These are phyloP conservation scores for Arbutus unedo DNA, from an alignment of 148 eudicot species.

Conservation along the genomic window DNA sequence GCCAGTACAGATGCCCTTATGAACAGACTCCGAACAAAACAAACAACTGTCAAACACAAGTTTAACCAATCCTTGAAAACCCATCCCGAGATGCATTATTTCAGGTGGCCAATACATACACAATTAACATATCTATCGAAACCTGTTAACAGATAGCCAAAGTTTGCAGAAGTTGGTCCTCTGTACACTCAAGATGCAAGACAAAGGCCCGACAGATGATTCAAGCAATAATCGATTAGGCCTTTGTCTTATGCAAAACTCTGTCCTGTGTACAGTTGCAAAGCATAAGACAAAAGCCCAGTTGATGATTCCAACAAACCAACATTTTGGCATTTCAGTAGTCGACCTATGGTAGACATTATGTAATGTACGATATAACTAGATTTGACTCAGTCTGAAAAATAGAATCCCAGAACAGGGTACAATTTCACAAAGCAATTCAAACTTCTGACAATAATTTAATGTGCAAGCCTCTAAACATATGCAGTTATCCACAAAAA, in stretches of 20 bases:
- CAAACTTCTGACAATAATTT: background rate
- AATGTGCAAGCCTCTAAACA: background rate
- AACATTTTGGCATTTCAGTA: no score
- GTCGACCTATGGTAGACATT: no score
- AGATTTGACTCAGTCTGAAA: background rate
- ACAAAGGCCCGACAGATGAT: background rate
- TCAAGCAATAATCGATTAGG: background rate
- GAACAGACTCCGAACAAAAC: background rate
- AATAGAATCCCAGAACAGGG: background rate
- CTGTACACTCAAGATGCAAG: no score
- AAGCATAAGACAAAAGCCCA: no score
- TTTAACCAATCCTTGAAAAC: background rate
- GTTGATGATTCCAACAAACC: background rate
- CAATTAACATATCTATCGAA: background rate
- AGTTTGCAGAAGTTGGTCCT: no score
- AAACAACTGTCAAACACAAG: background rate
- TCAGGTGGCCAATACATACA: background rate
- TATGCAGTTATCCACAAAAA: background rate
- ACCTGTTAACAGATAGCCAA: no score
- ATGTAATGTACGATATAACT: no score
- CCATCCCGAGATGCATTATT: background rate
- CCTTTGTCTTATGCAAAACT: no score
- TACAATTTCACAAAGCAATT: background rate
- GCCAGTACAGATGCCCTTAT: background rate
- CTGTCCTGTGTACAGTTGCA: no score